phyloP scores from a whole-genome alignment of 73 alveolate genomes.

The Stentor coeruleus region DNA sequence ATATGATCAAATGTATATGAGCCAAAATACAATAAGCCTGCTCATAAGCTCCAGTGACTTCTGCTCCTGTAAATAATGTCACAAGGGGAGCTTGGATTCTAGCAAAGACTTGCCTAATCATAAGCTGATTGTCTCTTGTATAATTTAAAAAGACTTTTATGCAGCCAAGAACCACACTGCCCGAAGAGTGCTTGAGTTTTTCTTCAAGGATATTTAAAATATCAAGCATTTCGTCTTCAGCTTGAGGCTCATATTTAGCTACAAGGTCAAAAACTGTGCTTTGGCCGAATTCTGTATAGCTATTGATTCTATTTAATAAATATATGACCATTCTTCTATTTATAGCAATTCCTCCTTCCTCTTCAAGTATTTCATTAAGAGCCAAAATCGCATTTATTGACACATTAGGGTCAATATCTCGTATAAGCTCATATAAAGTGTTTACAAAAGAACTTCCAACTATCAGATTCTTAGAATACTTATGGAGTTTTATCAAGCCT shows the following conservation, averaged over 20 bases:
- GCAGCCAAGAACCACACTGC: slow-evolving; percentile 93
- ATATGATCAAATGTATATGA: slow-evolving; percentile 82
- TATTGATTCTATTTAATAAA: slow-evolving; percentile 80
- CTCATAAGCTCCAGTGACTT: slow-evolving; percentile 87
- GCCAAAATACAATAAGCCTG: slow-evolving; percentile 82
- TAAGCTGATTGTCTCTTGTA: slow-evolving; percentile 81
- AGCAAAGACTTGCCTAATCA: slow-evolving; percentile 79
- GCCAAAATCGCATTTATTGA: slow-evolving; percentile 89
- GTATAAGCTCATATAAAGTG: slow-evolving; percentile 78
- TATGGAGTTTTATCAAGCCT: slow-evolving; percentile 90
- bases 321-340: slow-evolving; percentile 80
- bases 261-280: slow-evolving; percentile 81
- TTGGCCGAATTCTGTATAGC: slow-evolving; percentile 97
- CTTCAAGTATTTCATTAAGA: slow-evolving; percentile 88
- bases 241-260: slow-evolving; percentile 83
- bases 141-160: slow-evolving; percentile 93
- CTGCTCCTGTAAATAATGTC: slow-evolving; percentile 91
- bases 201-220: slow-evolving; percentile 97
- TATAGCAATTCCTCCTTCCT: slow-evolving; percentile 96
- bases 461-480: slow-evolving; percentile 30
- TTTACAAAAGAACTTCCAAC: slow-evolving; percentile 68
- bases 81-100: slow-evolving; percentile 92
- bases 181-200: slow-evolving; percentile 86
- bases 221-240: slow-evolving; percentile 93
- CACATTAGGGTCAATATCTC: slow-evolving; percentile 93